Conservation (phyloP, 805 yeast species). For the Nakazawaea ernobii region DNA sequence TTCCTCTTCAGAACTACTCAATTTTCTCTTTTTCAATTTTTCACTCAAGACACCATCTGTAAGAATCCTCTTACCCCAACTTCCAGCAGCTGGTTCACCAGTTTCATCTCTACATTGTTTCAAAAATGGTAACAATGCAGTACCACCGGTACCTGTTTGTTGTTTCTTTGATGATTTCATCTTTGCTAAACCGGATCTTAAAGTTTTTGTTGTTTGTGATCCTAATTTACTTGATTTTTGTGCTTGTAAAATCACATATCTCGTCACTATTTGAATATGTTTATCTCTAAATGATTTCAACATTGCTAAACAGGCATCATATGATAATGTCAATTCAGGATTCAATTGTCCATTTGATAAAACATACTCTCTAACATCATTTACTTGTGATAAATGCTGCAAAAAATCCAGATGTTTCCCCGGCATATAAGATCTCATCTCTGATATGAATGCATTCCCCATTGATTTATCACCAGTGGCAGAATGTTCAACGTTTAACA, state of each 20-base stretch:
- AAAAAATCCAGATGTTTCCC: constrained; percentile 75
- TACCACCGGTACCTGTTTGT: constrained; percentile 89
- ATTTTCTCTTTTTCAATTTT: constrained; percentile 7
- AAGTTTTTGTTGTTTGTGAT: constrained; percentile 40
- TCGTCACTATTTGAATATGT: constrained; percentile 87
- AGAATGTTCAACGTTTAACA: constrained; percentile 70
- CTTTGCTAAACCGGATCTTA: constrained; percentile 63
- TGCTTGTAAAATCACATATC: constrained; percentile 81
- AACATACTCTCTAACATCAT: constrained; percentile 65
- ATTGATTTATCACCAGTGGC: constrained; percentile 54
- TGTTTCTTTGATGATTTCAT: constrained; percentile 37
- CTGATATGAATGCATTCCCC: constrained; percentile 55
- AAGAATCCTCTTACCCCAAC: constrained; percentile 77
- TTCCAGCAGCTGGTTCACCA: constrained; percentile 88
- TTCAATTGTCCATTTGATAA: constrained; percentile 27
- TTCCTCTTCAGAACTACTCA: background rate
- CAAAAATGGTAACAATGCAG: constrained; percentile 82
- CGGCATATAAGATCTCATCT: constrained; percentile 91
- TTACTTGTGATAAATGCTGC: constrained; percentile 47
- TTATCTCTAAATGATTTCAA: constrained; percentile 84
- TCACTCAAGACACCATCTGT: constrained; percentile 36
- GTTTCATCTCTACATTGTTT: constrained; percentile 97
- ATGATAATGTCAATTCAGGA: constrained; percentile 61
- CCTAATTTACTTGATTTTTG: constrained; percentile 48
- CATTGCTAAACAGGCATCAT: constrained; percentile 88